phyloP scores from a whole-genome alignment of 495 filamentous ascomycete genomes.

The Neurospora cerealis region DNA sequence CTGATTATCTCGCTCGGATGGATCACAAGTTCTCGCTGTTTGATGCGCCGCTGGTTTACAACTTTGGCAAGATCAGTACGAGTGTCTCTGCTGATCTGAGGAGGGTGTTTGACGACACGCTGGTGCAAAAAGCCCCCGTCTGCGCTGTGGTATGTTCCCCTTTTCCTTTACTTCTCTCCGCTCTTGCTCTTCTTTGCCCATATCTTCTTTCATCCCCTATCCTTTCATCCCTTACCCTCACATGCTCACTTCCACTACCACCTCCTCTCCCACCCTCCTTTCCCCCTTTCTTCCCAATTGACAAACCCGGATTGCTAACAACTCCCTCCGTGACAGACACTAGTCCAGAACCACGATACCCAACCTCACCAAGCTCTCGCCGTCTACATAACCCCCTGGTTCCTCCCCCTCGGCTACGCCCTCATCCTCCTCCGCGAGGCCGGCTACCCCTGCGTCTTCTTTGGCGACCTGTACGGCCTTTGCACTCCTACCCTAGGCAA shows the following conservation, averaged over 20 bases:
- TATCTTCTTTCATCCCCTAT: conserved; percentile 2
- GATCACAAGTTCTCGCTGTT: conserved; percentile 50
- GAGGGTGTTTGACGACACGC: conserved; percentile 47
- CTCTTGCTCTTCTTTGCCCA: not conserved
- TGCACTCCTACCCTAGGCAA: conserved; percentile 26
- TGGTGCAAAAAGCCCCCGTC: conserved; percentile 46
- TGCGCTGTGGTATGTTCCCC: conserved; percentile 47
- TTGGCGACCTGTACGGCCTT: conserved; percentile 68
- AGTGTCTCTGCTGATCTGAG: conserved; percentile 47
- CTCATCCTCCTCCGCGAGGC: conserved; percentile 55
- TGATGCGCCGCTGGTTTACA: conserved; percentile 57
- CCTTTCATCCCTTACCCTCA: not conserved
- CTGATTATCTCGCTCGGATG: conserved; percentile 47
- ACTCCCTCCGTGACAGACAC: conserved; percentile 16
- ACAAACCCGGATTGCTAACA: not conserved
- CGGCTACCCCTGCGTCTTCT: conserved; percentile 65
- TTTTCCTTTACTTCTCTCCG: not conserved
- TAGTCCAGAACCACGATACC: conserved; percentile 48
- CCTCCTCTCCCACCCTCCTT: not conserved
- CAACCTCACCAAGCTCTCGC: conserved; percentile 52
- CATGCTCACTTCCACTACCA: not conserved
- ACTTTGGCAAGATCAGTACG: conserved; percentile 48
- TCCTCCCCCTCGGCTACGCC: conserved; percentile 51
- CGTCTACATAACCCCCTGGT: conserved; percentile 42
- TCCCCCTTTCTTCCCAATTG: not conserved